Evolutionary conservation across 352 stramenopile genomes (phyloP), one percentile per base, ranked within the genome.

Genomic region (Halophytophthora batemanensis): DNA sequence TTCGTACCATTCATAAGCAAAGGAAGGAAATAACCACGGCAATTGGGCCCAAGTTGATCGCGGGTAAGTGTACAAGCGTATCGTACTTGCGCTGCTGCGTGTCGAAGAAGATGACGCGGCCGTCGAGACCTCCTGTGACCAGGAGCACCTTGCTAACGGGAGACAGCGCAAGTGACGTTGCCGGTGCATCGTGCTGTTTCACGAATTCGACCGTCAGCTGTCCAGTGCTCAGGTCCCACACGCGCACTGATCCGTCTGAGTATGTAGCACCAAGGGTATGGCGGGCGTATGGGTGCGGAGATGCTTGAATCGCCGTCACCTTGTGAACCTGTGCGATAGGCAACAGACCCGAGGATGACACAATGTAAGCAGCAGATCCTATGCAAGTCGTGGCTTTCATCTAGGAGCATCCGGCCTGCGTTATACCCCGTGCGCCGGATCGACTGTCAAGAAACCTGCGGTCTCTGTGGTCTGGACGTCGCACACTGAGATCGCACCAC

Each of bases 81-180:
- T 44, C 69, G 18, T 76, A 90, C 80, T 73, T 77, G 35, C 71
- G 61, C 50, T 87, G 75, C 2, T 69, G 55, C 0, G 70, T 85
- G 54, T 90, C 80, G 42, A 79, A 87, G 60, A 90, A 90, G n/a
- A 86, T 64, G 2, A 90, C 73, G 41, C 80, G 72, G 1, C 78
- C 70, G 46, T 90, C 80, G 29, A 85, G 62, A 3, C 80, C 80
- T 1, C 74, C 75, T 1, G 71, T 72, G 13, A 58, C 71, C 1
- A 90, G 57, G 22, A 88, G 54, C 35, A 87, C 70, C 56, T 90
- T 90, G 49, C 77, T 87, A 15, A 88, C 73, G 6, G 80, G 77
- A 1, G 80, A 90, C 17, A 90, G 69, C 17, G 64, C 71, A 3
- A 90, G 47, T 11, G 66, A 67, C 10, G 80, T 83, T 2, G 80